A percentile compares a stretch with the other conserved stretches of the same genome.
Conservation (phyloP, 164 flowering plant species). For the Platanus orientalis region DNA sequence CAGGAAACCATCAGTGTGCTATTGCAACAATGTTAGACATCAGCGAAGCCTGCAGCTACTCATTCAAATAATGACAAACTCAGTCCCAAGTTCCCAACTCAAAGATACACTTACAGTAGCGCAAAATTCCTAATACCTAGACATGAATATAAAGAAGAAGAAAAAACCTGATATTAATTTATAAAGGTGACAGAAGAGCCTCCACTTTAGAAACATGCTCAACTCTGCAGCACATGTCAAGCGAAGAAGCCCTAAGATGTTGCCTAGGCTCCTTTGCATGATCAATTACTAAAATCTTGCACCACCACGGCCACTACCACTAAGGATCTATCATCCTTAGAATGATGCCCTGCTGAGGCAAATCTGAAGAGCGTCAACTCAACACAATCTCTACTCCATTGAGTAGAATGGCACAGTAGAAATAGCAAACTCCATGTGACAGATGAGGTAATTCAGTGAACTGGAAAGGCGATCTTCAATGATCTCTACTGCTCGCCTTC, state of each 20-base stretch:
- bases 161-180: constrained; percentile 1
- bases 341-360: not conserved
- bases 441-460: not conserved
- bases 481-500: not conserved
- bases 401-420: not conserved
- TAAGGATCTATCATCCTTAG: not conserved
- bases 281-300: not conserved
- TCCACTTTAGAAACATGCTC: not conserved
- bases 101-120: not conserved
- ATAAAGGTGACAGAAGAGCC: not conserved
- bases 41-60: not conserved
- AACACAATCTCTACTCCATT: not conserved
- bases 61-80: not conserved
- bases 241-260: not conserved
- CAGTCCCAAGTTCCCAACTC: too few species aligned
- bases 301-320: not conserved
- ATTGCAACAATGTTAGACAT: not conserved
- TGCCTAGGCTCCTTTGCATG: not conserved
- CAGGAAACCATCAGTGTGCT: not conserved
- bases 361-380: not conserved
- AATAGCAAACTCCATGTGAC: not conserved
- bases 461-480: not conserved
- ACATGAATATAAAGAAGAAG: not conserved
- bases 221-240: not conserved
- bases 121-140: not conserved